phyloP scores from a whole-genome alignment of 768 basidiomycete genomes.

The Tylopilus sp. region DNA sequence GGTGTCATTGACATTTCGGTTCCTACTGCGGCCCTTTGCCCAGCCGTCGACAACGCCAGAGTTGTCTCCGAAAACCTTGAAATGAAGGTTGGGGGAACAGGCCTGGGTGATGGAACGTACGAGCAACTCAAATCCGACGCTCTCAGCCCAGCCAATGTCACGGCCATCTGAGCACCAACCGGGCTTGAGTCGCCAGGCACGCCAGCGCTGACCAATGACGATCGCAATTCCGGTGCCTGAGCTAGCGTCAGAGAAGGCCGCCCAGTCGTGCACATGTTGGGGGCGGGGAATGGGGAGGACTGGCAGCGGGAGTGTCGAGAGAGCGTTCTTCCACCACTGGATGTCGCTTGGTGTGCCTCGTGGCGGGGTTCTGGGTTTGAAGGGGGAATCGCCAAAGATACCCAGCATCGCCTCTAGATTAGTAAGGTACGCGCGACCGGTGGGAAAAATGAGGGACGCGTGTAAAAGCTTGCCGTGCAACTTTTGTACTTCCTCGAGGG shows the following conservation, averaged over 20 bases:
- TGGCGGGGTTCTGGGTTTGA: neutral
- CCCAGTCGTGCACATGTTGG: no score
- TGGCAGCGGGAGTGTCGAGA: neutral
- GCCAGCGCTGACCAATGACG: constrained; percentile 18
- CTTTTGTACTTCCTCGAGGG: neutral
- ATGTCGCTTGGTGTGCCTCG: neutral
- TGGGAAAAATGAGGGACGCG: constrained; percentile 27
- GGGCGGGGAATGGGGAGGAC: neutral
- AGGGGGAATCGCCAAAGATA: constrained; percentile 16
- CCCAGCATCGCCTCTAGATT: constrained; percentile 33
- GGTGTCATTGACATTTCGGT: neutral
- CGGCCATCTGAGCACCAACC: constrained; percentile 26
- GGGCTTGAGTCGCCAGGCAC: constrained; percentile 32
- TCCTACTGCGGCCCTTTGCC: neutral
- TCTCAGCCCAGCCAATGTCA: constrained; percentile 44
- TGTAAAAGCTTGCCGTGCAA: constrained; percentile 17
- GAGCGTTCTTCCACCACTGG: neutral
- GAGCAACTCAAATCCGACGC: neutral
- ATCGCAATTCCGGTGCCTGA: constrained; percentile 3
- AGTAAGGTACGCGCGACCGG: constrained; percentile 16
- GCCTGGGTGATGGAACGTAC: neutral
- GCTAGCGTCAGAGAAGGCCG: constrained; percentile 44
- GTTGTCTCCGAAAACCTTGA: constrained; percentile 15
- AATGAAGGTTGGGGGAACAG: neutral
- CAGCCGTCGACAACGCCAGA: neutral